Evolutionary conservation across 352 stramenopile genomes (phyloP), one percentile per base, ranked within the genome.

Genomic region (Phytophthora sp.): DNA sequence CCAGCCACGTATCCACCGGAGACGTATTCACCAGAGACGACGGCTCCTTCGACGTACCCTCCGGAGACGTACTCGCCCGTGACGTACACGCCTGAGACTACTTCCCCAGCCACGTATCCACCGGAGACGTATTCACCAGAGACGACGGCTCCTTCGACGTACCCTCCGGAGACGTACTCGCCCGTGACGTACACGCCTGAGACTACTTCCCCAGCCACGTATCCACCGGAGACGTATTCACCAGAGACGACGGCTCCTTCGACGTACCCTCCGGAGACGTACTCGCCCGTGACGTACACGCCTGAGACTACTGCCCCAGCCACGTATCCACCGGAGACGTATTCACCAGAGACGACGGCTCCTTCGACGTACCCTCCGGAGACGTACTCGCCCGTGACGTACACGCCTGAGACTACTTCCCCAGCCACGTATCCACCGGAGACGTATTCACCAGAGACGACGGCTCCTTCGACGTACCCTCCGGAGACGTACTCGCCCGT

Each of bases 51-150:
- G 7, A 45, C 38, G 1, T 33, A 59, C 27, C 4, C n/a, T n/a
- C n/a, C n/a, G n/a, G n/a, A n/a, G n/a, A n/a, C n/a, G n/a, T n/a
- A n/a, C n/a, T n/a, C 39, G n/a, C 60, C 51, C 0, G 60, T 57
- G 23, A 62, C 59, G 16, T 52, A 61, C 50, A 1, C 50, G 24
- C 59, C 50, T 9, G 51, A 61, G 39, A 67, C 59, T 1, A 36
- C 30, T 7, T 13, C 16, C 9, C 27, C 30, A 4, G 23, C 55
- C 6, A 54, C 41, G 13, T 56, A 63, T 27, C 7, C 30, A 11
- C 59, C 41, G 5, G 58, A 55, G 15, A 55, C 58, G 23, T 59
- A 52, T 9, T 11, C 44, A 21, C 54, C 54, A 36, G 52, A 51
- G 52, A 60, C 52, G 6, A 35, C 26, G 8, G 23, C 38, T 9